A percentile compares a stretch with the other conserved stretches of the same genome.
These are phyloP conservation scores for Dispira parvispora DNA, from an alignment of 192 early-diverging fungal species.

Conservation along the genomic window DNA sequence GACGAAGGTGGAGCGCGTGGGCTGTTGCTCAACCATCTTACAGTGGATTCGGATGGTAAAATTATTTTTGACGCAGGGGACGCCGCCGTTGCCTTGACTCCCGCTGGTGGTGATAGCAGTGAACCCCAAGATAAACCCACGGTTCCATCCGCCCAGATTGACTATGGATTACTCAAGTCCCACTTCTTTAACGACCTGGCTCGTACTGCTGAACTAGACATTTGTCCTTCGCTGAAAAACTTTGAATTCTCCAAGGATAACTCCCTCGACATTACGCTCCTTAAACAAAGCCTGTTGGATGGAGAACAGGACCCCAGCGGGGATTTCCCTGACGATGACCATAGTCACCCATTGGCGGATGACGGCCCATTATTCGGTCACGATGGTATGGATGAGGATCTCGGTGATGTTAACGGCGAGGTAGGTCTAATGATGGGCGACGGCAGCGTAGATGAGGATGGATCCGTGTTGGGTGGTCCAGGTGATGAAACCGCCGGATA, in stretches of 20 bases:
- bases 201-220: slow-evolving; percentile 25
- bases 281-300: slow-evolving; percentile 32
- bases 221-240: slow-evolving; percentile 49
- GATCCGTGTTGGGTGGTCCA: slow-evolving; percentile 19
- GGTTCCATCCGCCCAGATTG: slow-evolving; percentile 16
- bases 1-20: slow-evolving; percentile 93
- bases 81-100: slow-evolving; percentile 29
- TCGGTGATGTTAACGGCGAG: slow-evolving; percentile 23
- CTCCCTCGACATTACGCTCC: slow-evolving; percentile 37
- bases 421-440: slow-evolving; percentile 25
- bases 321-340: slow-evolving; percentile 13
- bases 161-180: slow-evolving; percentile 13
- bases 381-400: slow-evolving; percentile 18
- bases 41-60: slow-evolving; percentile 60
- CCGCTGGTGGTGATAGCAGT: slow-evolving; percentile 11
- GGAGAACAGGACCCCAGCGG: slow-evolving; percentile 16
- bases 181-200: slow-evolving; percentile 28
- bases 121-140: neutral
- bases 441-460: slow-evolving; percentile 22
- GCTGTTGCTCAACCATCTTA: slow-evolving; percentile 74
- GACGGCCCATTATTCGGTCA: slow-evolving; percentile 14
- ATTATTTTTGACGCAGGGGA: slow-evolving; percentile 93
- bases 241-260: slow-evolving; percentile 52
- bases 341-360: slow-evolving; percentile 16
- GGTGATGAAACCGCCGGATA: slow-evolving; percentile 21